Base-by-base conservation (phyloP, 2,329 filamentous ascomycete genomes). In the Curvularia lunata region DNA sequence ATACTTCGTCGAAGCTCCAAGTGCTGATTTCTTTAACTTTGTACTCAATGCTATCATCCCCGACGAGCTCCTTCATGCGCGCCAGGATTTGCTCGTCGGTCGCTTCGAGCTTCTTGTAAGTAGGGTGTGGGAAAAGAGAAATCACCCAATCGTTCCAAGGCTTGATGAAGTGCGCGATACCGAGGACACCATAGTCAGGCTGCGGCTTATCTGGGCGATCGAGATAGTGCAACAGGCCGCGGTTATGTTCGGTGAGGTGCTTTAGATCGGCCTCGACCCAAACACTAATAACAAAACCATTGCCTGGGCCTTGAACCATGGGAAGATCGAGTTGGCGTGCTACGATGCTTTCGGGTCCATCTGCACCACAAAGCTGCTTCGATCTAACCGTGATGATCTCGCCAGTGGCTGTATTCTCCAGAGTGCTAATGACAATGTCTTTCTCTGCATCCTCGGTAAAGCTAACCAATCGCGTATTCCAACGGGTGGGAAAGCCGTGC, bases 1-100 rank as follows among this genome's bases (percentile, higher is more conserved):
- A 45, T 4, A 55, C 53, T 40, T 56, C 54, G 18, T 56, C 48
- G 34, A 56, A 51, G 25, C 38, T 51, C 54, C 54, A 56, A 7
- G 27, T 41, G 23, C 54, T 56, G 23, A 52, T 46, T 4, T 56
- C 48, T 8, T 51, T 56, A 23, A 52, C 32, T 12, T 51, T 52
- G 48, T 55, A 55, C 13, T 50, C 53, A 12, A 55, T 30, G 4
- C 12, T 55, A 16, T 55, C 53, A 23, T 55, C 53, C 16, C 47
- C 40, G 6, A 50, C 40, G 8, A 55, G 38, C 23, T 55, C 52
- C 21, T 55, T 55, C 37, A 50, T 42, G 6, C 52, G 52, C 5
- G 25, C 52, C 5, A 55, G 18, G 12, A 55, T 50, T 19, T 55
- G 38, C 38, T 55, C 52, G 1, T 55, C 38, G 10, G 52, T 55